These are phyloP conservation scores for Sugiyamaella lignohabitans DNA, from an alignment of 805 yeast species.

Conservation along the genomic window DNA sequence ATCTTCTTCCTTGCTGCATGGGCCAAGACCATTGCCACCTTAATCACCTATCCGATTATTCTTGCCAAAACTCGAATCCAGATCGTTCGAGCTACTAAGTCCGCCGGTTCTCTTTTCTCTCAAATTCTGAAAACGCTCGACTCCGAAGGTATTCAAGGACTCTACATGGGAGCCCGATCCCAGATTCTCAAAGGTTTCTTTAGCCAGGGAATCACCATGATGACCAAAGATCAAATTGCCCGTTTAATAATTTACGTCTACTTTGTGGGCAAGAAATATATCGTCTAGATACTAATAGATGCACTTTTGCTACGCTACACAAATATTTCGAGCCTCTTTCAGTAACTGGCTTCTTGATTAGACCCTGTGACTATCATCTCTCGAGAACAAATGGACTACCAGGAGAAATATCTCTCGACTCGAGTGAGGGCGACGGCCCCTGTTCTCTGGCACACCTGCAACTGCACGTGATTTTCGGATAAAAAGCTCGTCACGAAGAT, in stretches of 20 bases:
- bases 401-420: too few relatives aligned
- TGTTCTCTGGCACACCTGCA: too few relatives aligned
- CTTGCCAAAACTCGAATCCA: slow-evolving; percentile 69
- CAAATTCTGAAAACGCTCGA: slow-evolving; percentile 39
- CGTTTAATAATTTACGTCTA: slow-evolving; percentile 21
- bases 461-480: too few relatives aligned
- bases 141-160: slow-evolving; percentile 71
- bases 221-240: slow-evolving; percentile 34
- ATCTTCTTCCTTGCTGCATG: slow-evolving; percentile 59
- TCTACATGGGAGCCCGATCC: slow-evolving; percentile 58
- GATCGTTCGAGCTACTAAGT: slow-evolving; percentile 20
- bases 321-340: too few relatives aligned
- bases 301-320: too few relatives aligned
- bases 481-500: neutral
- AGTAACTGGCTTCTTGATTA: too few relatives aligned
- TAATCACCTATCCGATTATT: slow-evolving; percentile 72
- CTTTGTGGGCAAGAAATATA: slow-evolving; percentile 10
- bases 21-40: slow-evolving; percentile 61
- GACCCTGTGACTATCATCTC: too few relatives aligned
- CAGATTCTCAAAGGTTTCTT: slow-evolving; percentile 32
- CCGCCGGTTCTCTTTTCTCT: neutral
- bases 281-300: too few relatives aligned
- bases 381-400: too few relatives aligned
- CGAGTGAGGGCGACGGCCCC: too few relatives aligned
- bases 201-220: slow-evolving; percentile 32